Base-by-base conservation (phyloP, 2,329 filamentous ascomycete genomes). In the Juglanconis oblonga region DNA sequence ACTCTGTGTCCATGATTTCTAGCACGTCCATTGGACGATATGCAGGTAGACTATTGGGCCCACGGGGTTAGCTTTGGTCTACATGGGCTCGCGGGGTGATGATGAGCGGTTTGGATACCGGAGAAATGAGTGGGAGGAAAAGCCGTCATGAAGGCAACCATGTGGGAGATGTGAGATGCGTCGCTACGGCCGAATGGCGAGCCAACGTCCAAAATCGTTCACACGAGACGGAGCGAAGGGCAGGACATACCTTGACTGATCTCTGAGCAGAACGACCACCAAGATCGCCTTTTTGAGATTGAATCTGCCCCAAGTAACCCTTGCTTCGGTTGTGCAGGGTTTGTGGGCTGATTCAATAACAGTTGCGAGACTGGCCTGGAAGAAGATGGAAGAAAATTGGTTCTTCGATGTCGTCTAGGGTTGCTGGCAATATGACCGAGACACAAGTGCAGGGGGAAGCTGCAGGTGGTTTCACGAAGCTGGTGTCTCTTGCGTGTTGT, bases 1-100 rank as follows among this genome's bases (percentile, higher is more conserved):
- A 81, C 77, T 87, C 85, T 71, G 86, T 83, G 64, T 87, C 84
- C 64, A 87, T 84, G 65, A 87, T 76, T 72, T 87, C 85, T 74
- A 87, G 80, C 67, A 87, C 79, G 74, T 87, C 85, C 85, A 87
- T 87, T 32, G 58, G 24, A 29, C 14, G 33, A 35, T 42, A 13
- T 42, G 3, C 7, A 47, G 14, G n/a, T 47, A 6, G 44, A 24
- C 44, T 47, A 24, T 7, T 8, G 6, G n/a, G n/a, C 17, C 5
- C 10, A 17, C 11, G 9, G 9, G 45, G 45, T 58, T 53, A 58
- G 56, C 55, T n/a, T 42, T 33, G 13, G 24, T 9, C 17, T 24
- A 24, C 17, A 24, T 24, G 17, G 17, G 17, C 17, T 24, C 17
- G 17, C 17, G 17, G 17, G 17, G 17, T 24, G 17, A 24, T 24